Conservation (phyloP, 768 basidiomycete species). For the Naganishia vishniacii region DNA sequence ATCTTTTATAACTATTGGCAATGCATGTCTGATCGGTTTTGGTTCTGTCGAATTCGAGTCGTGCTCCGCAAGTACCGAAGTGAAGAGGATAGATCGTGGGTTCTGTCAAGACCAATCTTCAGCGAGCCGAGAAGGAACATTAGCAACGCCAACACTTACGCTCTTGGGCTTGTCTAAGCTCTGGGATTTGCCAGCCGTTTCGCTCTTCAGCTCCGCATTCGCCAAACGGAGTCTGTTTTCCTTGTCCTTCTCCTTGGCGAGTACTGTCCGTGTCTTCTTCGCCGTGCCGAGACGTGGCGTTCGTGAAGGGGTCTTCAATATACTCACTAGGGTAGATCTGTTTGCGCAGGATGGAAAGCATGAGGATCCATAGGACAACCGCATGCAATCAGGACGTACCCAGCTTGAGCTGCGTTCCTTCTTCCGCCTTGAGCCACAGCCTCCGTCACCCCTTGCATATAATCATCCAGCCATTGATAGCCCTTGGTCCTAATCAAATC, state of each 20-base stretch:
- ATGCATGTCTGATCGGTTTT: constrained; percentile 8
- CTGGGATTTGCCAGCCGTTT: not conserved
- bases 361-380: not conserved
- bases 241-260: constrained; percentile 36
- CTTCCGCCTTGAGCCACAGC: constrained; percentile 23
- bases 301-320: constrained; percentile 45
- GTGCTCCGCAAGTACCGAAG: not conserved
- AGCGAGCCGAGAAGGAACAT: not conserved
- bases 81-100: not conserved
- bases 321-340: constrained; percentile 30
- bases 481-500: constrained; percentile 39
- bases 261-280: constrained; percentile 45
- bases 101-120: not conserved
- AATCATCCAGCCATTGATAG: constrained; percentile 45
- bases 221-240: constrained; percentile 34
- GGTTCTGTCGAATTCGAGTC: not conserved
- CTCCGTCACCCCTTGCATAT: constrained; percentile 38
- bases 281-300: constrained; percentile 31
- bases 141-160: not conserved
- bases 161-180: not conserved
- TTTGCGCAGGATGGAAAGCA: not conserved
- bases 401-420: constrained; percentile 16
- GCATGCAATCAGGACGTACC: not conserved
- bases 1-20: constrained; percentile 10
- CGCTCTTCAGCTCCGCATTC: constrained; percentile 24